A percentile compares a stretch with the other conserved stretches of the same genome.
phyloP scores from a whole-genome alignment of 306 rosid genomes.

The Castanea mollissima region DNA sequence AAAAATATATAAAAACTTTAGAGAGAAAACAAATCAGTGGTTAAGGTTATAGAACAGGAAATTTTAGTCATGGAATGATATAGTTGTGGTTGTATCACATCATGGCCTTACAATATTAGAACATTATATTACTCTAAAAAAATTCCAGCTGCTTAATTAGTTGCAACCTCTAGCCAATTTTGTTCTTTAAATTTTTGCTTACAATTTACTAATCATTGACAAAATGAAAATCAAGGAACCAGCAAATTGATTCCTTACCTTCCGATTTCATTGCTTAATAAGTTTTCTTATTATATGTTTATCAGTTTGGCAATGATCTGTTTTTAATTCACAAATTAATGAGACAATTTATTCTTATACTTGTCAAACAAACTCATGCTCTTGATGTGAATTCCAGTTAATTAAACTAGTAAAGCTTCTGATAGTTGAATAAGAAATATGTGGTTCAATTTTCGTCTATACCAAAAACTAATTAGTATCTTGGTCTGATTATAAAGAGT shows the following conservation, averaged over 20 bases:
- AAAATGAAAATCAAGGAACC: constrained; percentile 26
- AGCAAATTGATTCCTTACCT: constrained; percentile 42
- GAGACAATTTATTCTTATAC: background rate
- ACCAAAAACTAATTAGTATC: accelerated
- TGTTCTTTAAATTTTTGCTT: background rate
- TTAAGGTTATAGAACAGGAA: constrained; percentile 1
- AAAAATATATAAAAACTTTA: background rate
- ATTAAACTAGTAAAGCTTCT: too few species aligned
- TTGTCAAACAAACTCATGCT: too few species aligned
- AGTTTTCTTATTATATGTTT: background rate
- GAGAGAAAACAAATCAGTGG: background rate
- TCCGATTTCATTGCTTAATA: constrained; percentile 4
- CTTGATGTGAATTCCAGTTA: accelerated
- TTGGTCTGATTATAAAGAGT: accelerated
- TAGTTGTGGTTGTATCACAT: constrained; percentile 1
- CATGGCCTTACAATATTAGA: background rate
- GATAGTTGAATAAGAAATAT: too few species aligned
- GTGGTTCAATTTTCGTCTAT: accelerated
- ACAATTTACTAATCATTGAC: constrained; percentile 14
- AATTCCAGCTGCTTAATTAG: constrained; percentile 8
- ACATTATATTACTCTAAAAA: background rate
- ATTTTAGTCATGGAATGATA: background rate
- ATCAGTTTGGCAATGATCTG: background rate
- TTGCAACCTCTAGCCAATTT: background rate
- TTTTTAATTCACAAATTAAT: background rate